Percentiles rank a stretch among this genome's conserved stretches.
Conservation (phyloP, 257 asterid species). For the Solanum gracilifrons region DNA sequence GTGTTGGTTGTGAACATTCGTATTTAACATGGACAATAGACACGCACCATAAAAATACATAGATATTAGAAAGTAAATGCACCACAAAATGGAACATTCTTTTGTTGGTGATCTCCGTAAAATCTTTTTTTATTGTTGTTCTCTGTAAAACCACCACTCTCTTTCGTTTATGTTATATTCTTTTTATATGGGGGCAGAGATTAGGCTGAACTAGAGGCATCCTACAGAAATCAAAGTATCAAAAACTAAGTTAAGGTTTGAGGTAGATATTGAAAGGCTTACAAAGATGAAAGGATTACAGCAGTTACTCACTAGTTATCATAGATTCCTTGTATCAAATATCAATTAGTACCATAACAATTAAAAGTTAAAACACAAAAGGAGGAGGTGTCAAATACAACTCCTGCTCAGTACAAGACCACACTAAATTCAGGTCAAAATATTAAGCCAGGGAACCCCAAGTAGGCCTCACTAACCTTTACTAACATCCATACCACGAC, state of each 20-base stretch:
- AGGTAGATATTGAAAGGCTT: neutral
- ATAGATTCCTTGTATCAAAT: neutral
- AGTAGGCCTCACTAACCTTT: conserved; percentile 44
- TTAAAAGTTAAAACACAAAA: neutral
- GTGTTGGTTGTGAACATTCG: too few species aligned
- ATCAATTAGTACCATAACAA: neutral
- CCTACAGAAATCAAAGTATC: neutral
- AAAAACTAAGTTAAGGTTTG: neutral
- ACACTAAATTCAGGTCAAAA: neutral
- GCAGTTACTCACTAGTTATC: neutral
- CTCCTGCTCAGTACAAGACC: neutral
- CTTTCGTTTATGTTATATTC: neutral
- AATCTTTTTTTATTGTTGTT: neutral
- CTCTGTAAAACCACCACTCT: neutral
- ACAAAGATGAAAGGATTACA: neutral
- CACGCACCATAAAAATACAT: neutral
- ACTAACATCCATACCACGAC: conserved; percentile 87
- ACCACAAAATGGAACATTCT: neutral
- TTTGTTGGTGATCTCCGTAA: neutral
- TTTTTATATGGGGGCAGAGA: neutral
- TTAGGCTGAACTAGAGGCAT: neutral
- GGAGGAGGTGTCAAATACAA: neutral
- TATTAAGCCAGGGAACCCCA: neutral
- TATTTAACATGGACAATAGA: neutral
- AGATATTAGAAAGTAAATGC: neutral